Evolutionary conservation across 2,329 filamentous ascomycete genomes (phyloP), one percentile per base, ranked within the genome.

Genomic region (Knoxdaviesia capensis): DNA sequence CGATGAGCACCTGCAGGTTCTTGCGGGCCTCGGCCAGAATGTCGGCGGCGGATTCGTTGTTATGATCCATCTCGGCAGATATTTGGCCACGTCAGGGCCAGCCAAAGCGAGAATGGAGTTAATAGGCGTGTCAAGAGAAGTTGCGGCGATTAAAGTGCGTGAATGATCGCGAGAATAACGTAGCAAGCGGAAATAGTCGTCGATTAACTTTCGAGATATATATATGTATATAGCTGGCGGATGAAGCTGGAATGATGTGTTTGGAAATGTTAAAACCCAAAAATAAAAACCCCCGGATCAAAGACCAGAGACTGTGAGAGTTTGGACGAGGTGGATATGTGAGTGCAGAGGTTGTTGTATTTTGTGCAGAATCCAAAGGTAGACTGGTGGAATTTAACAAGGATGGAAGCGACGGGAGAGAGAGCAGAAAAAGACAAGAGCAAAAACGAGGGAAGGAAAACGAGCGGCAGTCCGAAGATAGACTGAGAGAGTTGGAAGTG

Each of bases 1-100:
- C 62, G 47, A 65, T 65, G 47, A 65, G 51, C 38, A 58, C 58
- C 52, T 65, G 61, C 6, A 65, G 56, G 44, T 63, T 64, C 50
- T 63, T 61, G 38, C 62, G 54, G 38, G 62, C 62, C 51, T 65
- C 62, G 20, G 57, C 59, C 43, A 65, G 56, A 42, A 64, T 58
- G 53, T 65, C 58, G 46, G 63, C 60, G 10, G 62, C 55, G 28
- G 56, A 59, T 36, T 59, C 50, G 36, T 59, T 44, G 34, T 41
- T 40, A 7, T 37, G 36, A 29, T 45, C 45, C 45, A 43, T 44
- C 28, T 5, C 10, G 20, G 34, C 20, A 20, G 20, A 20, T 20
- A 7, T 20, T 39, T 29, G 2, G 37, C 8, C n/a, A 29, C 6
- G n/a, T 39, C 7, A 30, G n/a, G 32, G 10, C 6, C 10, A 33